These are phyloP conservation scores for Canariomyces notabilis DNA, from an alignment of 2,329 filamentous ascomycete species.

Conservation along the genomic window DNA sequence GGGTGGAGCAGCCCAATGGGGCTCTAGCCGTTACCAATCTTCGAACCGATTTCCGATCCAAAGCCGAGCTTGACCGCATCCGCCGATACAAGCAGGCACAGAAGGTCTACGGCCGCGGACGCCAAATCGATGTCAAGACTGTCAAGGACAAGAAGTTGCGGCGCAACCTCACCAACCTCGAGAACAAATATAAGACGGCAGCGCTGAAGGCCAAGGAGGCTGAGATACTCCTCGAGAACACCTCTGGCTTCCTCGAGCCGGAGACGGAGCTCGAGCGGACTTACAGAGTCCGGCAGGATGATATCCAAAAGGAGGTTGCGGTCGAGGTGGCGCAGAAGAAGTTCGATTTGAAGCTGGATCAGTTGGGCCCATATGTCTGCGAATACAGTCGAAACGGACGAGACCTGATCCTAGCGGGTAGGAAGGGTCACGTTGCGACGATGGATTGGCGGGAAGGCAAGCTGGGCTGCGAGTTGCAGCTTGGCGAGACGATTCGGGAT, in stretches of 20 bases:
- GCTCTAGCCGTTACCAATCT: constrained; percentile 46
- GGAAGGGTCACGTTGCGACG: constrained; percentile 90
- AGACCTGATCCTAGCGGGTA: constrained; percentile 76
- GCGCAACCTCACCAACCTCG: constrained; percentile 70
- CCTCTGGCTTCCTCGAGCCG: constrained; percentile 77
- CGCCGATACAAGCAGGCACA: constrained; percentile 59
- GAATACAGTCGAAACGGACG: constrained; percentile 89
- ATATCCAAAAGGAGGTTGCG: constrained; percentile 69
- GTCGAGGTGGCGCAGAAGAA: constrained; percentile 86
- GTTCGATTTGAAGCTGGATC: constrained; percentile 80
- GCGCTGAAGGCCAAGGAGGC: constrained; percentile 85
- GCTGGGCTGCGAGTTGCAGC: constrained; percentile 82
- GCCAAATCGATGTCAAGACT: constrained; percentile 63
- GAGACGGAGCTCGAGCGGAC: constrained; percentile 86
- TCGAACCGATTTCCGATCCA: constrained; percentile 48
- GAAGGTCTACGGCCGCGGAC: constrained; percentile 78
- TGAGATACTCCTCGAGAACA: constrained; percentile 87
- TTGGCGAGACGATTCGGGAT: constrained; percentile 86
- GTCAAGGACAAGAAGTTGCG: constrained; percentile 89
- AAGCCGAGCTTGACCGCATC: constrained; percentile 46
- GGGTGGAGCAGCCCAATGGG: constrained; percentile 45
- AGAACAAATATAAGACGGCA: constrained; percentile 77
- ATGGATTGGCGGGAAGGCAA: constrained; percentile 96
- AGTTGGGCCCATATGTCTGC: constrained; percentile 78
- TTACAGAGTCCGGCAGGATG: constrained; percentile 85